Evolutionary conservation across 2,329 filamentous ascomycete genomes (phyloP), one percentile per base, ranked within the genome.

Genomic region (Tolypocladium endophyticum): DNA sequence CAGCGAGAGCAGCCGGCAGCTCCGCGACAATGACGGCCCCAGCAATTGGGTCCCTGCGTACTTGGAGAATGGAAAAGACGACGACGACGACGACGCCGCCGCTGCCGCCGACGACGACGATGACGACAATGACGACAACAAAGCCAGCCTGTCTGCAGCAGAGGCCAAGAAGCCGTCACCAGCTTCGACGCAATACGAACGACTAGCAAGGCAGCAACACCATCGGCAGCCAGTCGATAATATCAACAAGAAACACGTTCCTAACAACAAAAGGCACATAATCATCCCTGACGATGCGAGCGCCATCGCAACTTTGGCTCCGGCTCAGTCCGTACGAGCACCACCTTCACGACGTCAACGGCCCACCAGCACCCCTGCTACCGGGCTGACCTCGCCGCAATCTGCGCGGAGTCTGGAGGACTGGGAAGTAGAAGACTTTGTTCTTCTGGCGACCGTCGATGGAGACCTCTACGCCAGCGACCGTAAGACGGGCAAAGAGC

Each of bases 361-460:
- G 73, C 73, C 79, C 72, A 79, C 80, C 73, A 84, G 82, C 77
- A 82, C 81, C 72, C 76, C 74, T 65, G 73, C 81, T 74, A 81
- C 82, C 74, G 86, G 86, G 69, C 81, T 89, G 76, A 84, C 88
- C 80, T 87, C 89, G 89, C 89, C 87, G 87, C 88, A 90, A 74
- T 82, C 83, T 88, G 93, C 92, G 92, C 92, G 93, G 86, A 95
- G 88, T 82, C 82, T 97, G 84, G 88, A 92, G 85, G 93, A 97
- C 80, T 97, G 93, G 93, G 91, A 97, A 89, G 92, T 97, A 79
- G 93, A 97, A 90, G 92, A 97, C 82, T 96, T 97, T 85, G 90
- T 97, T 79, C 90, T 99, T 81, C 82, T 99, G 89, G 93, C 94
- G 90, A 97, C 94, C 84, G 90, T 97, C 85, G 92, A 97, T 82